Evolutionary conservation across 176 grass and related monocot species (phyloP), one percentile per base, ranked within the genome.

Genomic region (Ensete ventricosum): DNA sequence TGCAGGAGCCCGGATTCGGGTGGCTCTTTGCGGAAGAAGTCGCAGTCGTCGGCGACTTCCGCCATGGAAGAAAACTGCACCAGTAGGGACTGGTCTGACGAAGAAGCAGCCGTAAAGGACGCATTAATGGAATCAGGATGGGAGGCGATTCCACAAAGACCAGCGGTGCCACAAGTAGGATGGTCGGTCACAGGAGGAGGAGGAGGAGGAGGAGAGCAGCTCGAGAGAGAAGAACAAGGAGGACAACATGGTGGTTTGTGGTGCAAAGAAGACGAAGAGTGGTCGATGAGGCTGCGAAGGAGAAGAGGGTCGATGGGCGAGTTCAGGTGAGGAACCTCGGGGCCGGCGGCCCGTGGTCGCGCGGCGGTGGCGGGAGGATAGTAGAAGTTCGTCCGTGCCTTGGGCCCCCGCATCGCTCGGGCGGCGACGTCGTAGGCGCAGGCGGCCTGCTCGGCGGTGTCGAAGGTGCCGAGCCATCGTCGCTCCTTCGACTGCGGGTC

Each of bases 381-480:
- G 29, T 86, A 88, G 73, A 99, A 99, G 88, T 99, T 99, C 53
- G 95, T 99, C 70, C 95, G 95, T 25, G 95, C 95, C 85, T 94
- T 99, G 81, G 68, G 76, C 14, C 95, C 95, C 10, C 95, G 90
- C 91, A 94, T 94, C 82, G 87, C 91, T 23, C 90, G 90, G 73
- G 95, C 95, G 3, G 95, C 95, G 75, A 99, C 77, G 76, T 99
- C 95, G 78, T 99, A 99, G 62, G 95, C 95, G 81, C 86, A 99
- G 29, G 95, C 95, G 1, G 95, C 95, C 87, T 99, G 90, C 73
- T 99, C 95, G 25, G 95, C 95, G 13, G 95, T 99, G 86, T 99
- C 95, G 76, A 94, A 99, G 19, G 95, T 99, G 55, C 95, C 95
- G 10, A 99, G 90, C 95, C 95, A 99, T 11, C 88, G 86, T 14